Base-by-base conservation (phyloP, 768 basidiomycete species). In the Naganishia friedmannii region DNA sequence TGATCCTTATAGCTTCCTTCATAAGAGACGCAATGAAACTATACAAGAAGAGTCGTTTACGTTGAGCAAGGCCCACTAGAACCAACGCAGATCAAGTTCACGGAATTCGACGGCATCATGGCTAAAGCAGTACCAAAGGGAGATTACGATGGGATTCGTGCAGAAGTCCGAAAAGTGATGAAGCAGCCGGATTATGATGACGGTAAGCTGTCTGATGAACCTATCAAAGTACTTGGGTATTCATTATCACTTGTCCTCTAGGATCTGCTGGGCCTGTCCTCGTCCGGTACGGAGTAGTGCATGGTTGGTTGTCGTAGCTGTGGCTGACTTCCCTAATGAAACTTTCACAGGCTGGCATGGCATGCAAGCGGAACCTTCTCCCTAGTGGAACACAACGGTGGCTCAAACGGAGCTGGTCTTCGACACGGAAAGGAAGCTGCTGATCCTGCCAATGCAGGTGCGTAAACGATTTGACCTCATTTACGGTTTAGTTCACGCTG, bases 121-220 rank as follows among this genome's bases (percentile, higher is more conserved):
- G 68, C 68, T 19, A 69, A 58, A 53, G 37, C 68, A 29, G 57
- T 69, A 7, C 29, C 56, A 26, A 69, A 69, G 51, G 68, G 68
- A 15, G 69, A 70, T 42, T 70, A 65, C 42, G 69, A 70, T 34
- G 79, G 74, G 26, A 73, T 82, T 67, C 66, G 75, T 37, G 73
- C 73, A 39, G 75, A 80, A 68, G 74, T 82, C 48, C 72, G 71
- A 39, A 76, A 78, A 65, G 72, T 78, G 9, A 46, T 82, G 48
- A 77, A 80, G 55, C 79, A 80, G 69, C 79, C 78, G 2, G 78
- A 76, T 21, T 81, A 80, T 65, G 78, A 80, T 73, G 79, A 80
- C 74, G 80, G 71, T 51, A 31, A 65, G 58, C 55, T 29, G 2
- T 54, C 15, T 10, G 21, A 4, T 19, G 1, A 10, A 6, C 19